Evolutionary conservation across 371 early-diverging fungal genomes (phyloP).

Genomic region (Mortierella sp.): DNA sequence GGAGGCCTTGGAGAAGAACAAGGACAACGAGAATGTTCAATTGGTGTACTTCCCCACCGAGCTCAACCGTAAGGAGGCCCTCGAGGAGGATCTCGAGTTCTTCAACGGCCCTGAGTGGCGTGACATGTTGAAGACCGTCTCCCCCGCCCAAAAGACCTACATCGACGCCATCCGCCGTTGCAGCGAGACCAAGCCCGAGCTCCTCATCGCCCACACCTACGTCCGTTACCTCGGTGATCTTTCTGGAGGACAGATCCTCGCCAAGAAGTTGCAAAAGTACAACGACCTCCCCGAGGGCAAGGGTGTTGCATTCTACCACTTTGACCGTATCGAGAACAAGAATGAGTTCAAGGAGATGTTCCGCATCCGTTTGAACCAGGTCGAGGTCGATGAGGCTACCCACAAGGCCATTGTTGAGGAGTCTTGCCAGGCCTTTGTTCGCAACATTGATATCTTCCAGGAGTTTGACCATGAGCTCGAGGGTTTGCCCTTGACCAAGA

Average conservation of each 20-base stretch:
- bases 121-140: slow-evolving; percentile 60
- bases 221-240: slow-evolving; percentile 77
- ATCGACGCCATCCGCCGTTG: slow-evolving; percentile 66
- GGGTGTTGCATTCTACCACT: slow-evolving; percentile 68
- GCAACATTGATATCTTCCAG: slow-evolving; percentile 56
- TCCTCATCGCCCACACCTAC: slow-evolving; percentile 73
- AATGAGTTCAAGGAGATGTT: slow-evolving; percentile 71
- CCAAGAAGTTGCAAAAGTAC: slow-evolving; percentile 68
- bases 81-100: slow-evolving; percentile 67
- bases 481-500: slow-evolving; percentile 44
- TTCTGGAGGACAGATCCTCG: slow-evolving; percentile 74
- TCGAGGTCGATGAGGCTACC: slow-evolving; percentile 54
- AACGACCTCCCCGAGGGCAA: slow-evolving; percentile 59
- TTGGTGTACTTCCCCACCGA: slow-evolving; percentile 71
- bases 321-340: slow-evolving; percentile 66
- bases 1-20: slow-evolving; percentile 64
- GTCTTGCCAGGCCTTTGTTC: slow-evolving; percentile 46
- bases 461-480: slow-evolving; percentile 56
- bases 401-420: slow-evolving; percentile 49
- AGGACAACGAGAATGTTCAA: slow-evolving; percentile 64
- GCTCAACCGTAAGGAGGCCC: slow-evolving; percentile 61
- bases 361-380: slow-evolving; percentile 68
- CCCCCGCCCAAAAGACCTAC: slow-evolving; percentile 69
- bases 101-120: slow-evolving; percentile 67
- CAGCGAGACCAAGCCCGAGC: slow-evolving; percentile 63